Base-by-base conservation (phyloP, 768 basidiomycete species). In the Pholiota microspora region DNA sequence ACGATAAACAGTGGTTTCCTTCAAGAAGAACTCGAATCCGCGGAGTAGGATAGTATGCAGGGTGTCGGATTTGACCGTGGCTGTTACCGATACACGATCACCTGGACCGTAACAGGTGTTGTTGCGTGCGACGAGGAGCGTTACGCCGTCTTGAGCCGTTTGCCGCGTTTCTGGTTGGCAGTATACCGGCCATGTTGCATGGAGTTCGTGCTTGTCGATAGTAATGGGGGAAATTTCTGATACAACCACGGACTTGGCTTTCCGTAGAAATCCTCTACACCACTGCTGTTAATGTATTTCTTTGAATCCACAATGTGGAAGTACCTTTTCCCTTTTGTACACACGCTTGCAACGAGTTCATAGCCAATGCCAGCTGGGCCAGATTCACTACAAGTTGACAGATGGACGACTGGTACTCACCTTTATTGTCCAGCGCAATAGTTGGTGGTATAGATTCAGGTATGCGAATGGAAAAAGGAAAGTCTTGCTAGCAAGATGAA, bases 121-220 rank as follows among this genome's bases (percentile, higher is more conserved):
- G 23, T 77, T 77, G 32, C 94, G 86, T 24, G 89, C 84, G 16
- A 94, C 86, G 40, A 80, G 83, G 56, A 97, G 81, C 21, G 79
- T 85, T 15, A 93, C 78, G 24, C 85, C 86, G 2, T 92, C 86
- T 57, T 85, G 81, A 2, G 75, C 63, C 15, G 83, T 70, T 13
- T 81, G 77, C n/a, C 90, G 86, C 29, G 77, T 78, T 62, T 93
- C 89, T 9, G 81, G 80, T 65, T 92, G 89, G 46, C 81, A 82
- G 65, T 93, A 96, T 27, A 95, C 80, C 2, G 94, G 94, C 94
- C 94, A 97, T 1, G 91, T 87, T 3, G 93, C 89, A 64, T 96
- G 94, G 6, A 95, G 74, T 59, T 96, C 94, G 64, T 96, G 94
- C 69, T 96, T 97, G 76, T 92, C 89, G 62, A 97, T 91, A 58